Evolutionary conservation across 345 rosid genomes (phyloP).

Genomic region (Citrus unshiu): DNA sequence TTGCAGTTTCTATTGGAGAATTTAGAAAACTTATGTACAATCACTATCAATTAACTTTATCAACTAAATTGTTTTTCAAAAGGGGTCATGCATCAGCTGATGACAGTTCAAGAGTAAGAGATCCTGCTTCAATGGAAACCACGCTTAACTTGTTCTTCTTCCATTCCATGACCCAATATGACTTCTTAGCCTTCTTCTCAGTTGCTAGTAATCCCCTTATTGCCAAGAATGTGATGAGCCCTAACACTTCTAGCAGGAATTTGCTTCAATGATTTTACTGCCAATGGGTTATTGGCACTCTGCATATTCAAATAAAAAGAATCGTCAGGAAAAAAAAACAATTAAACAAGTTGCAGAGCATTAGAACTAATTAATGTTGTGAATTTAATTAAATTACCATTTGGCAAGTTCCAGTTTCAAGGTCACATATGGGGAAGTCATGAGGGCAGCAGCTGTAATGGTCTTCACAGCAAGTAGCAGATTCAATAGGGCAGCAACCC

Average conservation of each 20-base stretch:
- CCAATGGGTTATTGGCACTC: slow-evolving; percentile 59
- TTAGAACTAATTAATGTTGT: too few species aligned
- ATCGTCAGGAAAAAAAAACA: neutral
- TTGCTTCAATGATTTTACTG: slow-evolving; percentile 48
- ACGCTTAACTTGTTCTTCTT: too few species aligned
- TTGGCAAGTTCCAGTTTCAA: slow-evolving; percentile 60
- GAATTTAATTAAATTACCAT: slow-evolving; percentile 35
- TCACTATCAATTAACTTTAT: neutral
- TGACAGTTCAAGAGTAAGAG: neutral
- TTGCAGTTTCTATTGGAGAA: too few species aligned
- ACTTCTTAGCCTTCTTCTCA: slow-evolving; percentile 10
- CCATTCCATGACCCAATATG: neutral
- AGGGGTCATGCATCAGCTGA: neutral
- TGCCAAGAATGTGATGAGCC: slow-evolving; percentile 14
- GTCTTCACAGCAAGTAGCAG: slow-evolving; percentile 82
- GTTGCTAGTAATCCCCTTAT: neutral
- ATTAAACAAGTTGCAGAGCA: neutral
- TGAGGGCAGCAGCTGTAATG: slow-evolving; percentile 79
- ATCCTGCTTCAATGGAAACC: neutral
- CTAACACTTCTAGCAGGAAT: slow-evolving; percentile 42
- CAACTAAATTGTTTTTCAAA: neutral
- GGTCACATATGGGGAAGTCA: slow-evolving; percentile 69
- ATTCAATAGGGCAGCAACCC: slow-evolving; percentile 90
- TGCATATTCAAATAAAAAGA: slow-evolving; percentile 21
- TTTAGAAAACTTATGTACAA: neutral